A percentile compares a stretch with the other conserved stretches of the same genome.
phyloP scores from a whole-genome alignment of 2,329 filamentous ascomycete species.

The Xylaria sp. region DNA sequence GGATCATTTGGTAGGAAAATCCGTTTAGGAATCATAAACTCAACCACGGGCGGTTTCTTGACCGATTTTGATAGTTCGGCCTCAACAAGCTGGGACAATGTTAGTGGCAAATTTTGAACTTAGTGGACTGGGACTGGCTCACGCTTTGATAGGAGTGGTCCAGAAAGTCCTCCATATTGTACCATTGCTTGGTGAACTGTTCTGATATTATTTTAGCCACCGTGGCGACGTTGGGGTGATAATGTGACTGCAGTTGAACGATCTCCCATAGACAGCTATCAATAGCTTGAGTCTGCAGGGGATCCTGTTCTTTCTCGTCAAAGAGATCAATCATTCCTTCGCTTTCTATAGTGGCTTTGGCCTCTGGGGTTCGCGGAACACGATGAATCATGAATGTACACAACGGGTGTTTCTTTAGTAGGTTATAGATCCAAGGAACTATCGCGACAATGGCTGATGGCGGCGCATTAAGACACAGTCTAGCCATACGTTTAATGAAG shows the following conservation, averaged over 20 bases:
- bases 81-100: constrained; percentile 73
- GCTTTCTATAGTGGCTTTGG: constrained; percentile 69
- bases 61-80: constrained; percentile 85
- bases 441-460: constrained; percentile 89
- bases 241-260: constrained; percentile 89
- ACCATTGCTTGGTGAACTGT: constrained; percentile 95
- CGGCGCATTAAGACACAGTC: constrained; percentile 86
- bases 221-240: constrained; percentile 95
- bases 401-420: constrained; percentile 87
- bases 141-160: constrained; percentile 90
- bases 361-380: constrained; percentile 67
- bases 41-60: constrained; percentile 87
- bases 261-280: constrained; percentile 97
- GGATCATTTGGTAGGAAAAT: constrained; percentile 72
- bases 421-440: constrained; percentile 94
- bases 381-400: constrained; percentile 98
- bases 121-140: constrained; percentile 53
- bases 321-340: constrained; percentile 79
- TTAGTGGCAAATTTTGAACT: constrained; percentile 48
- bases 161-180: constrained; percentile 96
- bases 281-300: constrained; percentile 85
- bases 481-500: constrained; percentile 92
- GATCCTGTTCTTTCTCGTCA: constrained; percentile 77
- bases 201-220: constrained; percentile 93
- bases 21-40: constrained; percentile 92